These are phyloP conservation scores for Chamaecyparis obtusa DNA, from an alignment of 75 land plant genomes.

Conservation along the genomic window DNA sequence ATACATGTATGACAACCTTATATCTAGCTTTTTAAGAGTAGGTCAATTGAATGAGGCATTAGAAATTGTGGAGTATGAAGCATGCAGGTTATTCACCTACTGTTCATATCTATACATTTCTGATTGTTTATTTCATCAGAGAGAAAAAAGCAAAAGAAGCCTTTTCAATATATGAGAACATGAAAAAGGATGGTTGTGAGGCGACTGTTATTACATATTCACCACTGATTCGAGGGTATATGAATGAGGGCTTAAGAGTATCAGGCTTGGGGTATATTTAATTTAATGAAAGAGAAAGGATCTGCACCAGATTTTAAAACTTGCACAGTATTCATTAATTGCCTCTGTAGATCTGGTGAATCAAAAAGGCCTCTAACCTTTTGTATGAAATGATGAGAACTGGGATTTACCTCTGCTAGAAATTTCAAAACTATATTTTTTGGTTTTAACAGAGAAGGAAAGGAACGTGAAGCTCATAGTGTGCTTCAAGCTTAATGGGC, in stretches of 20 bases:
- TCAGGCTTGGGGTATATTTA: constrained; percentile 44
- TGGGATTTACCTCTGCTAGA: constrained; percentile 38
- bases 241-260: constrained; percentile 30
- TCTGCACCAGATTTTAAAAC: constrained; percentile 67
- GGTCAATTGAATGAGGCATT: constrained; percentile 41
- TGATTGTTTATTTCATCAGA: constrained; percentile 37
- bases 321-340: constrained; percentile 55
- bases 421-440: constrained; percentile 40
- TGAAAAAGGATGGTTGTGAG: constrained; percentile 43
- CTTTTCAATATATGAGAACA: constrained; percentile 27
- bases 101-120: constrained; percentile 45
- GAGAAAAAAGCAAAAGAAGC: constrained; percentile 35
- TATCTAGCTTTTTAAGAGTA: constrained; percentile 33
- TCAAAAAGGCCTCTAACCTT: constrained; percentile 56
- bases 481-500: constrained; percentile 31
- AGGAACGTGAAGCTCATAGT: constrained; percentile 33
- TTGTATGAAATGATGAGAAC: constrained; percentile 52
- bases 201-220: constrained; percentile 67
- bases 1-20: constrained; percentile 45
- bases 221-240: constrained; percentile 42
- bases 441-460: constrained; percentile 68
- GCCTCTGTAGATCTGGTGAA: constrained; percentile 52
- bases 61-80: constrained; percentile 40
- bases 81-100: constrained; percentile 31
- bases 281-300: constrained; percentile 42